Base-by-base conservation (phyloP, 1,284 basidiomycete genomes). In the Ceratobasidium sp. region DNA sequence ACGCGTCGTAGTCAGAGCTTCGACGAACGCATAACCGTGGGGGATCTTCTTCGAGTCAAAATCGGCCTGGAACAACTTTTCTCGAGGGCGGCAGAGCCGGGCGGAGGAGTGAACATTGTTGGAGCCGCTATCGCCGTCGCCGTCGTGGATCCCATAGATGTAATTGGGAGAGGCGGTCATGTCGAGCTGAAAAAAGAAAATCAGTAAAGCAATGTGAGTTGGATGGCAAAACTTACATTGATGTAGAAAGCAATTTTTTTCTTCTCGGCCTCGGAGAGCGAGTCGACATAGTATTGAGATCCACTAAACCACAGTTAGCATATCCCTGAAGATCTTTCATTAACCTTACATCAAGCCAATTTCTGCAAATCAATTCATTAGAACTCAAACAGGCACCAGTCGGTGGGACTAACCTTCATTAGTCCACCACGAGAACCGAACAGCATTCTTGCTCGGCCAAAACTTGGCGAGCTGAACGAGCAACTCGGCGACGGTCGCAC, bases 1-100 rank as follows among this genome's bases (percentile, higher is more conserved):
- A 67, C n/a, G 62, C 62, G 29, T 67, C 62, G 34, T 67, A 67
- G 32, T 67, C 62, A 7, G 50, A 54, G 34, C 50, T 54, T 1
- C 32, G 12, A 12, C 35, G 34, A 67, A 67, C 5, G 49, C 62
- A 17, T 67, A 67, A 15, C 47, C 38, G 32, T 42, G 43, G n/a
- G 60, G 60, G 27, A 64, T 32, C 49, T 64, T 64, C 45, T 64
- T 64, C 5, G 60, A 54, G 27, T 67, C 62, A 50, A 67, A 67
- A 32, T 67, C 62, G 17, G 25, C 50, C 35, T 67, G 62, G 62
- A 67, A 67, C 1, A 67, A 49, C 49, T 55, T 64, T 29, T 67
- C 62, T 40, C 38, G 38, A 40, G 38, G 17, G 38, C 38, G 17
- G 38, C 38, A 8, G 34, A 67, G 47, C 38, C 27, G 34, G 35